A percentile compares a stretch with the other conserved stretches of the same genome.
These are phyloP conservation scores for Suillus sp. DNA, from an alignment of 768 basidiomycete genomes.

Conservation along the genomic window DNA sequence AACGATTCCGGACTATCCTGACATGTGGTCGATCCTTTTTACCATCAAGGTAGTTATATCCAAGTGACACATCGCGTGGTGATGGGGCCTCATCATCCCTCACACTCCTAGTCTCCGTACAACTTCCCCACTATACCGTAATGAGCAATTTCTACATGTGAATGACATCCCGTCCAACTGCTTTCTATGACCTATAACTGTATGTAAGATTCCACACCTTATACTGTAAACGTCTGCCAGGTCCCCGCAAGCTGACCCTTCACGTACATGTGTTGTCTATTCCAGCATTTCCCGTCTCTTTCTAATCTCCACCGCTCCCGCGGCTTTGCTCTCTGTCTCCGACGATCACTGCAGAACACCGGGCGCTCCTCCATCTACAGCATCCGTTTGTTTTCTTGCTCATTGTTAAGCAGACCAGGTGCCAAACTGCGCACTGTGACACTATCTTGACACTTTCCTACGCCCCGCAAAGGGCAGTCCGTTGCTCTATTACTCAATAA, in stretches of 20 bases:
- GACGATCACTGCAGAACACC: slow-evolving; percentile 6
- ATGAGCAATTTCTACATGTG: slow-evolving; percentile 37
- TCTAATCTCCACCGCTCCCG: slow-evolving; percentile 34
- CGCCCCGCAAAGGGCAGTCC: slow-evolving; percentile 12
- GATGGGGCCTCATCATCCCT: slow-evolving; percentile 4
- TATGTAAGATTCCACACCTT: slow-evolving; percentile 39
- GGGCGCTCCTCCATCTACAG: slow-evolving; percentile 15
- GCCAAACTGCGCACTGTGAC: slow-evolving; percentile 29
- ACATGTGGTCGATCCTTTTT: slow-evolving; percentile 24
- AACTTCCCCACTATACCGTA: slow-evolving; percentile 34
- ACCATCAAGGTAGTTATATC: slow-evolving; percentile 24
- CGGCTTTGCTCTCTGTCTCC: slow-evolving; percentile 23
- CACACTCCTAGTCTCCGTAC: slow-evolving; percentile 24
- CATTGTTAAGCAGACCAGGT: slow-evolving; percentile 20
- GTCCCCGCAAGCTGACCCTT: slow-evolving; percentile 39
- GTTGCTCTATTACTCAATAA: slow-evolving; percentile 9
- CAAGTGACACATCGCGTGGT: slow-evolving; percentile 28
- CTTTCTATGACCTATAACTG: slow-evolving; percentile 29
- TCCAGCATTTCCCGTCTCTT: slow-evolving; percentile 28
- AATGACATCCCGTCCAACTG: slow-evolving; percentile 30
- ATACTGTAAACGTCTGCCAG: slow-evolving; percentile 31
- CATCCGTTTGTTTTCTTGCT: slow-evolving; percentile 17
- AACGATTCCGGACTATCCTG: slow-evolving; percentile 22
- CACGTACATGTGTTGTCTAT: slow-evolving; percentile 36
- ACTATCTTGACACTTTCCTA: slow-evolving; percentile 25